Evolutionary conservation across 768 basidiomycete genomes (phyloP).

Genomic region (Boletellus emodensis): DNA sequence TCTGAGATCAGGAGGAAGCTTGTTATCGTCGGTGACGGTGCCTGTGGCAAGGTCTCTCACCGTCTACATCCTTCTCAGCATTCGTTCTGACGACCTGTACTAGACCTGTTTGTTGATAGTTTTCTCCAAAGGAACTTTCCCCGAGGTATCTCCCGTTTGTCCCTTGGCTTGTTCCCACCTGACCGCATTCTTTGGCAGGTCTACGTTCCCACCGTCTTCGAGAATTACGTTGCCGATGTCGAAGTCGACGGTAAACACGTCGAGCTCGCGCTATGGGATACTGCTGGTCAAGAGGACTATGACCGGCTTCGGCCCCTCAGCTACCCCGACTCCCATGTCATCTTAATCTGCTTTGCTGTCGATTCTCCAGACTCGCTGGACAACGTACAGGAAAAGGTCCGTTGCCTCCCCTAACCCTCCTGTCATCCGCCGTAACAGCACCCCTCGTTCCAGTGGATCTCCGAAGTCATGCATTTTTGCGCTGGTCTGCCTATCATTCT

Average conservation of each 20-base stretch:
- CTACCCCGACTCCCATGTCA: conserved; percentile 99
- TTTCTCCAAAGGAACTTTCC: conserved; percentile 95
- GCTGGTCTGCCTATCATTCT: conserved; percentile 92
- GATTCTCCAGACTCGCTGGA: conserved; percentile 98
- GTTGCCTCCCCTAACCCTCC: conserved; percentile 25
- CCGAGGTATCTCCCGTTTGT: conserved; percentile 57
- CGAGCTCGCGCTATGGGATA: conserved; percentile 99
- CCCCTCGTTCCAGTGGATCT: conserved; percentile 75
- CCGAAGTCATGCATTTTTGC: conserved; percentile 98
- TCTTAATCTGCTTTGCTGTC: conserved; percentile 97
- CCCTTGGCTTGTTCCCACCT: neutral
- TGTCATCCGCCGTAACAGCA: conserved; percentile 6
- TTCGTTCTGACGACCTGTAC: conserved; percentile 18
- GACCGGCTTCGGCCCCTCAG: conserved; percentile 96
- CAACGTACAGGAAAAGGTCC: conserved; percentile 99
- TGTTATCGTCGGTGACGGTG: conserved; percentile 98
- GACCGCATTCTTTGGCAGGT: conserved; percentile 50
- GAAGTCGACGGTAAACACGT: conserved; percentile 98
- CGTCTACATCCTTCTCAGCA: conserved; percentile 1
- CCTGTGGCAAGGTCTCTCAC: conserved; percentile 79
- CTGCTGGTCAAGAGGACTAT: conserved; percentile 98
- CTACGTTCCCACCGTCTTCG: conserved; percentile 98
- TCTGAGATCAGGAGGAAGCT: conserved; percentile 98
- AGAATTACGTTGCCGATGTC: conserved; percentile 99
- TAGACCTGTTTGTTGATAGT: conserved; percentile 94